Base-by-base conservation (phyloP, 106 monocot species). In the Dactylorhiza incarnata region DNA sequence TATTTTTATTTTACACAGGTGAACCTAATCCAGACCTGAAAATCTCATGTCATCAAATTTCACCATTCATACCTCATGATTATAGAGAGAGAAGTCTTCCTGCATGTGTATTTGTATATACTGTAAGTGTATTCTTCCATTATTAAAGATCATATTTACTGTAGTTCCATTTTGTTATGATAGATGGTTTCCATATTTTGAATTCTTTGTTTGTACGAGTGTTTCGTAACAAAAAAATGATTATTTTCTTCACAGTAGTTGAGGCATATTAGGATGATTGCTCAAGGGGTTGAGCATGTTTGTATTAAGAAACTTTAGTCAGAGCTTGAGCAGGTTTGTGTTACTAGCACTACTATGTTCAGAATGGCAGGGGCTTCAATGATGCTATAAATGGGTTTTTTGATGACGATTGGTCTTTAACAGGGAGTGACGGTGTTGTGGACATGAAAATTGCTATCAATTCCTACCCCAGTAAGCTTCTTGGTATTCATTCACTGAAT, bases 1-100 rank as follows among this genome's bases (percentile, higher is more conserved):
- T 11, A 5, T 73, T 48, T 74, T 45, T 9, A 73, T 62, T 20
- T 75, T 62, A 37, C 26, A 46, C 66, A 99, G 99, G 99, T 68
- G 99, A 99, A 78, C 99, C 99, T 46, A 94, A 99, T 76, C 99
- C 99, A 11, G 99, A 99, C 49, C 88, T 99, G 24, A 99, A 99
- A 86, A 94, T 99, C 25, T 94, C 99, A 46, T 99, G 99, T 80
- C 86, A 94, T 5, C 99, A 99, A 77, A 92, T 99, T 86, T 99
- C 99, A 58, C 99, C 99, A 75, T 99, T 99, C 77, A 99, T 99
- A 75, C 99, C 99, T 81, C 99, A 99, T 78, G 73, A 99, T 83
- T 99, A 99, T 75, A 75, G 81, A 69, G 99, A 99, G 61, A 99
- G 99, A 85, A 99, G 99, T 75, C 88, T 94, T 79, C 99, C 99